Evolutionary conservation across 768 basidiomycete genomes (phyloP).

Genomic region (Macrocybe gigantea): DNA sequence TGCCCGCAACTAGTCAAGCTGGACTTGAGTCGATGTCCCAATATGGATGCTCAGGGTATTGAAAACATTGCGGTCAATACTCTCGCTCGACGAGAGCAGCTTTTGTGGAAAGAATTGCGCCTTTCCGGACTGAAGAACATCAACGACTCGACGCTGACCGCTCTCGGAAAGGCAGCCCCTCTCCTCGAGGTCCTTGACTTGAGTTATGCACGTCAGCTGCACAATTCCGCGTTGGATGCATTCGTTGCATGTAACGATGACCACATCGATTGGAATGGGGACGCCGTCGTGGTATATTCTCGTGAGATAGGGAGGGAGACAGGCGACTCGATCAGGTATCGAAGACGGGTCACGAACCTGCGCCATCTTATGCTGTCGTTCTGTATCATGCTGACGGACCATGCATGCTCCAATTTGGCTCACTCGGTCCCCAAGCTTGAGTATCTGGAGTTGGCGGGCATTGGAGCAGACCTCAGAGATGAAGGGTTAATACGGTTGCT

Average conservation of each 20-base stretch:
- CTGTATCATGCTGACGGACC: conserved; percentile 69
- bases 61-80: conserved; percentile 38
- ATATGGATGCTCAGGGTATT: conserved; percentile 63
- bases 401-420: conserved; percentile 68
- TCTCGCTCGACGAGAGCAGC: conserved; percentile 36
- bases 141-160: conserved; percentile 55
- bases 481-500: conserved; percentile 72
- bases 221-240: conserved; percentile 71
- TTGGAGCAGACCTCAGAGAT: conserved; percentile 64
- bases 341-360: conserved; percentile 60
- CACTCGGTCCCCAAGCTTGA: conserved; percentile 66
- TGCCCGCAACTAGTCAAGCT: conserved; percentile 53
- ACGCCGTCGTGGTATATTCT: conserved; percentile 48
- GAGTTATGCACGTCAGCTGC: conserved; percentile 64
- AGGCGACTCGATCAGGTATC: conserved; percentile 40
- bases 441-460: conserved; percentile 72
- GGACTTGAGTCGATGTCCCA: conserved; percentile 67
- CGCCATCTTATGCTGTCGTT: conserved; percentile 70
- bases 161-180: conserved; percentile 63
- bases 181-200: conserved; percentile 76
- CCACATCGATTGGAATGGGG: conserved; percentile 21
- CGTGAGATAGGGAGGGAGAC: conserved; percentile 62
- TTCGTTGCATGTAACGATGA: conserved; percentile 53
- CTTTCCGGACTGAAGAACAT: conserved; percentile 63
- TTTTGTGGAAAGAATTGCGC: conserved; percentile 57